phyloP scores from a whole-genome alignment of 1,284 basidiomycete species.

The Microbotryum intermedium region DNA sequence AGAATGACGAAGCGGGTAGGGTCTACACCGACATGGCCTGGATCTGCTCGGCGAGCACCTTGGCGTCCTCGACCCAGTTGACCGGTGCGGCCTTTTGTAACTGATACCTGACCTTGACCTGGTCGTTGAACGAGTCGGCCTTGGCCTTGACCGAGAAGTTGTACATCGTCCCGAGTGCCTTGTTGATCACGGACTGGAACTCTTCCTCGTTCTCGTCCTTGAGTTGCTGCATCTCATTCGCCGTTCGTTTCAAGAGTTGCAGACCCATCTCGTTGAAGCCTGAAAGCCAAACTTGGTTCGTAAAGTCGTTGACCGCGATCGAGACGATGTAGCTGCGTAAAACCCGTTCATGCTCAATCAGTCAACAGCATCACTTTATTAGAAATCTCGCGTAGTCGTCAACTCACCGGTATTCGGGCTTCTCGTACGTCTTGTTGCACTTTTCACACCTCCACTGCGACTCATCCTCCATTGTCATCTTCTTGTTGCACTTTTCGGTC shows the following conservation, averaged over 20 bases:
- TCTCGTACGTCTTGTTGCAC: slow-evolving; percentile 64
- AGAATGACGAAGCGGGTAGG: too few relatives aligned
- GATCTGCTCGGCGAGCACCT: slow-evolving; percentile 24
- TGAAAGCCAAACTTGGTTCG: slow-evolving; percentile 82
- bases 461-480: slow-evolving; percentile 62
- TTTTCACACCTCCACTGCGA: slow-evolving; percentile 84
- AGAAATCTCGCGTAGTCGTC: neutral
- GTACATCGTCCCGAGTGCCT: slow-evolving; percentile 61
- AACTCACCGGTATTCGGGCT: slow-evolving; percentile 71
- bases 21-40: neutral
- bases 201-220: slow-evolving; percentile 60
- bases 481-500: slow-evolving; percentile 77
- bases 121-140: slow-evolving; percentile 69
- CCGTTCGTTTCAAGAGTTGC: slow-evolving; percentile 65
- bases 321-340: slow-evolving; percentile 70
- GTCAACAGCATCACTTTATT: neutral
- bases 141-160: slow-evolving; percentile 83
- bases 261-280: slow-evolving; percentile 91
- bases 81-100: slow-evolving; percentile 59
- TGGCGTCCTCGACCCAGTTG: slow-evolving; percentile 63
- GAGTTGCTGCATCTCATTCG: slow-evolving; percentile 66
- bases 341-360: too few relatives aligned
- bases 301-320: slow-evolving; percentile 80
- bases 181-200: slow-evolving; percentile 56
- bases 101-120: slow-evolving; percentile 67